These are phyloP conservation scores for Camellia oleifera DNA, from an alignment of 179 eudicot genomes.

Conservation along the genomic window DNA sequence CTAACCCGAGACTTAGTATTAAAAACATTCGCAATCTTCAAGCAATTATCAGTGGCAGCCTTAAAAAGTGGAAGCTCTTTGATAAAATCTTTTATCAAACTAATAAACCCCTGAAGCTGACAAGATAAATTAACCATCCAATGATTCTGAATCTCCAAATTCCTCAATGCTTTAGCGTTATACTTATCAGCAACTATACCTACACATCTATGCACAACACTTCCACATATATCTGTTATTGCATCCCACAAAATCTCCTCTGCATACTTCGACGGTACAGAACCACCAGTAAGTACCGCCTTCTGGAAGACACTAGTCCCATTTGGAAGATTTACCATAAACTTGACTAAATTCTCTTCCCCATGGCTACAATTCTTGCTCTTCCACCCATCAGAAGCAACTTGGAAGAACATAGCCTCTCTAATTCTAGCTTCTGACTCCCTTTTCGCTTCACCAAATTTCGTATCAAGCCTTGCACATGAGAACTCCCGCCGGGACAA, in stretches of 20 bases:
- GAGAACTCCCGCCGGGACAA: slow-evolving; percentile 32
- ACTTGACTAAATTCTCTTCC: slow-evolving; percentile 55
- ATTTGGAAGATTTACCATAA: slow-evolving; percentile 73
- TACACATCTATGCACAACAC: slow-evolving; percentile 56
- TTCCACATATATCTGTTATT: slow-evolving; percentile 53
- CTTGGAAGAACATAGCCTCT: slow-evolving; percentile 74
- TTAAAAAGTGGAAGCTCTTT: slow-evolving; percentile 71
- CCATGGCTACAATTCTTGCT: slow-evolving; percentile 17
- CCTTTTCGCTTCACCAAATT: slow-evolving; percentile 45
- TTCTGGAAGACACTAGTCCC: slow-evolving; percentile 67
- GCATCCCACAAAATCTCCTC: slow-evolving; percentile 80
- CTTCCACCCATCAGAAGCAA: slow-evolving; percentile 77
- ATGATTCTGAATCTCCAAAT: slow-evolving; percentile 64
- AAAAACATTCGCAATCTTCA: slow-evolving; percentile 55
- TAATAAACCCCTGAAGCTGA: slow-evolving; percentile 61
- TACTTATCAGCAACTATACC: slow-evolving; percentile 85
- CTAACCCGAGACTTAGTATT: slow-evolving; percentile 57
- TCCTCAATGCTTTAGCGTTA: slow-evolving; percentile 60
- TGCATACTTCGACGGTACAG: slow-evolving; percentile 54
- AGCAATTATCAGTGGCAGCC: slow-evolving; percentile 56
- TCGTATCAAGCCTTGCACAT: slow-evolving; percentile 47
- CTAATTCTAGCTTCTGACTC: slow-evolving; percentile 60
- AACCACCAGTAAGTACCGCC: slow-evolving; percentile 50
- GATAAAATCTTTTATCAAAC: slow-evolving; percentile 73
- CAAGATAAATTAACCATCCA: slow-evolving; percentile 88